Evolutionary conservation across 805 yeast genomes (phyloP).

Genomic region (Yamadazyma kitorensis): DNA sequence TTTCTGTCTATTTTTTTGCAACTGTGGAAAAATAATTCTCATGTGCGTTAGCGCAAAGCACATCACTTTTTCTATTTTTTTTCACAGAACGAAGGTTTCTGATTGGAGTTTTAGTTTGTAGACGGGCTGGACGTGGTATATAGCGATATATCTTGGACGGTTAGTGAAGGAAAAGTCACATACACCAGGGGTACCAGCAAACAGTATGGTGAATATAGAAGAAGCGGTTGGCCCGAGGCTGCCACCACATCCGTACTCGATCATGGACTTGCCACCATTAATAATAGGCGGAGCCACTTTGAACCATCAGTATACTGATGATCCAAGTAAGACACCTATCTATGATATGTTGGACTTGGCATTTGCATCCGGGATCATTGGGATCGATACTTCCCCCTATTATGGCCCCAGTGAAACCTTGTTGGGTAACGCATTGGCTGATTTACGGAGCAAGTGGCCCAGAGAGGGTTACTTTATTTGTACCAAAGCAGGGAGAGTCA

Average conservation of each 20-base stretch:
- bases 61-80: no score
- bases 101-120: no score
- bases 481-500: constrained; percentile 83
- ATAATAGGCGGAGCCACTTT: constrained; percentile 88
- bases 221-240: constrained; percentile 19
- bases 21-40: no score
- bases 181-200: no score
- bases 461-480: constrained; percentile 69
- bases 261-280: constrained; percentile 49
- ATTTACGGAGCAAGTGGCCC: constrained; percentile 28
- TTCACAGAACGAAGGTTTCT: no score
- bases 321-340: constrained; percentile 62
- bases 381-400: constrained; percentile 90
- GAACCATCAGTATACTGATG: constrained; percentile 72
- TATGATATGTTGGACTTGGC: constrained; percentile 57
- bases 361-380: constrained; percentile 64
- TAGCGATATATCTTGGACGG: no score
- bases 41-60: no score
- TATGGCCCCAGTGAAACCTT: constrained; percentile 85
- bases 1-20: no score
- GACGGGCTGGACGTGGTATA: no score
- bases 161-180: no score
- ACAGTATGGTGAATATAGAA: constrained; percentile 3
- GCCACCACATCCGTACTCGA: constrained; percentile 21
- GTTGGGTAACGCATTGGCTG: constrained; percentile 61